These are phyloP conservation scores for Endotrypanum monterogeii DNA, from an alignment of 208 protist species.

Conservation along the genomic window DNA sequence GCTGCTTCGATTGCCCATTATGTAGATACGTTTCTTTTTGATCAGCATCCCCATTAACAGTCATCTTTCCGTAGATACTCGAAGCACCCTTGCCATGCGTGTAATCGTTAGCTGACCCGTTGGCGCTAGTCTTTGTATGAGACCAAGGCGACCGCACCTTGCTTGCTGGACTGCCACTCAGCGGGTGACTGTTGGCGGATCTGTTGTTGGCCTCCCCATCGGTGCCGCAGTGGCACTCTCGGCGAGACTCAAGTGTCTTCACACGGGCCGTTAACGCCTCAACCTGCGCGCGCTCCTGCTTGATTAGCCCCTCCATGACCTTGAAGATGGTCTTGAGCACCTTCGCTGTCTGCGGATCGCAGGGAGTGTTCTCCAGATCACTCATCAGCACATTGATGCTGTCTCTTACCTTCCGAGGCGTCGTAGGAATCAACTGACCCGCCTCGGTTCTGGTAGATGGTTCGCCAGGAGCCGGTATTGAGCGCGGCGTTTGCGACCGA, in stretches of 20 bases:
- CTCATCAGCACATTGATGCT: constrained; percentile 29
- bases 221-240: constrained; percentile 41
- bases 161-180: constrained; percentile 1
- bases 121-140: neutral
- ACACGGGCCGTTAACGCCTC: constrained; percentile 46
- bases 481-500: constrained; percentile 2
- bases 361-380: constrained; percentile 32
- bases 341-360: constrained; percentile 30
- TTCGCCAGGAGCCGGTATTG: constrained; percentile 3
- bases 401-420: constrained; percentile 17
- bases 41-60: neutral
- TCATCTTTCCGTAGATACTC: neutral
- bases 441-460: constrained; percentile 1
- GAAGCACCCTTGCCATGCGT: constrained; percentile 3
- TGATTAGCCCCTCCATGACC: constrained; percentile 34
- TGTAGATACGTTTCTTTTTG: neutral
- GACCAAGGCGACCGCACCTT: neutral
- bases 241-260: constrained; percentile 52
- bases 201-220: neutral
- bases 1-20: neutral
- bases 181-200: neutral
- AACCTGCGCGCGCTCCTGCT: constrained; percentile 35
- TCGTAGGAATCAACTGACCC: constrained; percentile 27
- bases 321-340: constrained; percentile 42
- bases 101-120: neutral